Conservation (phyloP, 2,329 filamentous ascomycete species). For the Microsporum canis region DNA sequence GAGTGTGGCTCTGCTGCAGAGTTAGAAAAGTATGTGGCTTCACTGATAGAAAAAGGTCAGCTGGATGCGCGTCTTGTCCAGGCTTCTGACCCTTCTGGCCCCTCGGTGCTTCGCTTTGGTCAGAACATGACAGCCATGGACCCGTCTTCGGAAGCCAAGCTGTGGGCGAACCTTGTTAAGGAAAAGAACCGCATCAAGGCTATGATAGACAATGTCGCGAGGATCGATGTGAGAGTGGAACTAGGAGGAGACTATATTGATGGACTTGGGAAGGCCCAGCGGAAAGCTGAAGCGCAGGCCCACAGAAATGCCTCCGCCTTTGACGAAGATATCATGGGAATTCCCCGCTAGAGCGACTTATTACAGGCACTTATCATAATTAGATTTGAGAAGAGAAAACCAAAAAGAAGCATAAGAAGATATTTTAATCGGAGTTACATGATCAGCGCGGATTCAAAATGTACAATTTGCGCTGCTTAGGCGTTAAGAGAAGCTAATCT, state of each 20-base stretch:
- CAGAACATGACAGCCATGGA: constrained; percentile 20
- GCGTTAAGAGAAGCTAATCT: neutral
- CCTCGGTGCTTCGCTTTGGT: constrained; percentile 45
- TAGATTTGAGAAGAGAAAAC: neutral
- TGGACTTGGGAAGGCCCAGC: constrained; percentile 39
- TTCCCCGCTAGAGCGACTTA: neutral
- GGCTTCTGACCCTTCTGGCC: constrained; percentile 24
- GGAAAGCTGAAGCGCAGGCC: constrained; percentile 18
- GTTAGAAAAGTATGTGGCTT: constrained; percentile 27
- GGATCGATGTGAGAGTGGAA: constrained; percentile 45
- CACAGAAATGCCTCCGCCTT: constrained; percentile 17
- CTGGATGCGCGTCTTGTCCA: constrained; percentile 43
- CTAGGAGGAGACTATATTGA: constrained; percentile 50
- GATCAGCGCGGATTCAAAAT: neutral
- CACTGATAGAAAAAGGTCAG: constrained; percentile 41
- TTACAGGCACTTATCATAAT: neutral
- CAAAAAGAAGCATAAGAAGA: neutral
- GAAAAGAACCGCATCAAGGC: constrained; percentile 41
- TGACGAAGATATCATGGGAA: constrained; percentile 34
- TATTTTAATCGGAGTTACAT: neutral
- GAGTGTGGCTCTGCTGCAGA: constrained; percentile 18
- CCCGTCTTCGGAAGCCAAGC: neutral
- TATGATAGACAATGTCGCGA: constrained; percentile 42
- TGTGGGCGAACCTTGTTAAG: constrained; percentile 27
- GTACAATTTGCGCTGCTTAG: neutral